A percentile compares a stretch with the other conserved stretches of the same genome.
Conservation (phyloP, 495 filamentous ascomycete species). For the Astrothelium macrocarpum region DNA sequence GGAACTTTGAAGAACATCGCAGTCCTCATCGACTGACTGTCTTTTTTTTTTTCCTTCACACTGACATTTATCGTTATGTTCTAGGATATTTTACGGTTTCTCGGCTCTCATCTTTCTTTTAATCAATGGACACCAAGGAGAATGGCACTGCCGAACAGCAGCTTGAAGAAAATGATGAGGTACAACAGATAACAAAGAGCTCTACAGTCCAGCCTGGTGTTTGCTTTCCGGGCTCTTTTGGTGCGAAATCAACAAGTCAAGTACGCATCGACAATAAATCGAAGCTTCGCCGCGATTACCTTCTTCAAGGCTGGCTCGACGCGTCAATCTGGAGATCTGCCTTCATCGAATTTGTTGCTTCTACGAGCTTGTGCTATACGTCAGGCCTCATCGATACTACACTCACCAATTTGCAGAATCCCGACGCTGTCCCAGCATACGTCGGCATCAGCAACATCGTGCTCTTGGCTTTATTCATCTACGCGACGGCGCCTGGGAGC, state of each 20-base stretch:
- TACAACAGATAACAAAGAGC: background rate
- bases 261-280: background rate
- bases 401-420: constrained; percentile 24
- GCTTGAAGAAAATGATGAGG: background rate
- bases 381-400: constrained; percentile 28
- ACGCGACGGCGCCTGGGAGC: constrained; percentile 39
- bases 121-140: background rate
- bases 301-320: constrained; percentile 17
- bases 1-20: no score
- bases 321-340: constrained; percentile 22
- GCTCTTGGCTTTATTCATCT: constrained; percentile 42
- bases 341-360: constrained; percentile 26
- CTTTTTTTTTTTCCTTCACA: no score
- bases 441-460: constrained; percentile 40
- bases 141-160: background rate
- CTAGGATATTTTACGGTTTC: no score
- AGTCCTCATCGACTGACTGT: no score
- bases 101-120: no score
- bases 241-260: background rate
- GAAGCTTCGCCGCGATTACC: background rate
- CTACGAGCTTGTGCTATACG: constrained; percentile 20
- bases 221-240: background rate
- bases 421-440: constrained; percentile 22
- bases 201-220: background rate
- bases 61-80: no score